These are phyloP conservation scores for Emiliania huxleyi DNA, from an alignment of 78 protist genomes.

Conservation along the genomic window DNA sequence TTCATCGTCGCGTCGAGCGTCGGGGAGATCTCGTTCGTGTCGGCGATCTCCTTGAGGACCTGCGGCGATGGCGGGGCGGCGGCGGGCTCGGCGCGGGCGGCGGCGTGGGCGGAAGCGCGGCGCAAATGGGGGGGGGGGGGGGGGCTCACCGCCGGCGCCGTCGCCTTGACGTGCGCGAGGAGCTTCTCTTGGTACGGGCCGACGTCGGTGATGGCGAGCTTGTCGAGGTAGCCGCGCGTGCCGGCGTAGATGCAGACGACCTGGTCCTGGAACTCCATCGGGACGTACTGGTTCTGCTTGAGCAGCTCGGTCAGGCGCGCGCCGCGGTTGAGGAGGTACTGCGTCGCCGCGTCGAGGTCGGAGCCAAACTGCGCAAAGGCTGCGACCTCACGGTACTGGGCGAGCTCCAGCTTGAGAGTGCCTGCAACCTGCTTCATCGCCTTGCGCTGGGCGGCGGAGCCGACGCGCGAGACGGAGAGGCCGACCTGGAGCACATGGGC, in stretches of 20 bases:
- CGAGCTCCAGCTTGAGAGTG: constrained; percentile 71
- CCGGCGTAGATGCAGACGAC: constrained; percentile 62
- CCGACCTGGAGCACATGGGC: too few species aligned
- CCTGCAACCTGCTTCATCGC: constrained; percentile 77
- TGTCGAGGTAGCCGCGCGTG: constrained; percentile 69
- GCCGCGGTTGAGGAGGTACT: constrained; percentile 64
- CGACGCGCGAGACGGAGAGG: constrained; percentile 84
- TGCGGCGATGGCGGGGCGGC: too few species aligned
- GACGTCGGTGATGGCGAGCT: constrained; percentile 37
- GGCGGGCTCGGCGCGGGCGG: too few species aligned
- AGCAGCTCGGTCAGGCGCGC: constrained; percentile 57
- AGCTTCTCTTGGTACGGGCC: constrained; percentile 24
- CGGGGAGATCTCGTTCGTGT: neutral
- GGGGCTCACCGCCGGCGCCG: constrained; percentile 23
- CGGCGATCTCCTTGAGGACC: constrained; percentile 37
- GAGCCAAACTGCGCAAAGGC: constrained; percentile 83
- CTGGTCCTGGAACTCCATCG: constrained; percentile 56
- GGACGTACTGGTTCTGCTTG: constrained; percentile 68
- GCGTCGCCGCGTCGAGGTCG: constrained; percentile 72
- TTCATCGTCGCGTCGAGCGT: constrained; percentile 22
- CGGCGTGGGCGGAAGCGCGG: too few species aligned
- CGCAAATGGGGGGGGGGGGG: too few species aligned
- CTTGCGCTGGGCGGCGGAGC: constrained; percentile 78
- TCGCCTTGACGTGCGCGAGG: constrained; percentile 19
- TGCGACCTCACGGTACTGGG: constrained; percentile 84